Percentiles rank a stretch among this genome's conserved stretches.
These are phyloP conservation scores for Petasospora fabianii DNA, from an alignment of 1,139 yeast species.

Conservation along the genomic window DNA sequence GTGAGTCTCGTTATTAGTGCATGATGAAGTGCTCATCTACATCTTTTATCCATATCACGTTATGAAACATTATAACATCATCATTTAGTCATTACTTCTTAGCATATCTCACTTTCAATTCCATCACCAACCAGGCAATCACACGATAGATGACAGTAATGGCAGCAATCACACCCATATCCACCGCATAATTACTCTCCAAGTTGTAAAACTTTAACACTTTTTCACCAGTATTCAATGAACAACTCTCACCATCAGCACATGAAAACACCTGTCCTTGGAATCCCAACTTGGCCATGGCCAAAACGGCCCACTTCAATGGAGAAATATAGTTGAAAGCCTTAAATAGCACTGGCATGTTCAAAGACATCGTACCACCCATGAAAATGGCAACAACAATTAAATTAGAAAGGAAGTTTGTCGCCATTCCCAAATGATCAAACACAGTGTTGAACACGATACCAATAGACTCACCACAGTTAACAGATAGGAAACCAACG, in stretches of 20 bases:
- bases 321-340: slow-evolving; percentile 77
- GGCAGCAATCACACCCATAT: slow-evolving; percentile 11
- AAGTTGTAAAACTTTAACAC: slow-evolving; percentile 46
- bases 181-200: slow-evolving; percentile 21
- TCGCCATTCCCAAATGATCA: slow-evolving; percentile 74
- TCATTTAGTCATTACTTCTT: background rate
- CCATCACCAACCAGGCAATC: slow-evolving; percentile 10
- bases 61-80: background rate
- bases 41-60: too few relatives aligned
- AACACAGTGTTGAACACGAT: slow-evolving; percentile 72
- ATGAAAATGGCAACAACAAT: slow-evolving; percentile 71
- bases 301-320: slow-evolving; percentile 55
- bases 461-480: slow-evolving; percentile 83
- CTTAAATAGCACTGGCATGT: slow-evolving; percentile 64
- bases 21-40: too few relatives aligned
- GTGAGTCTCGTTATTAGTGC: too few relatives aligned
- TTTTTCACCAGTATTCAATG: slow-evolving; percentile 44
- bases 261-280: slow-evolving; percentile 41
- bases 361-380: slow-evolving; percentile 81
- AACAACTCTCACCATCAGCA: slow-evolving; percentile 41
- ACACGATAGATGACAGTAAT: slow-evolving; percentile 11
- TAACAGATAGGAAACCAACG: slow-evolving; percentile 52
- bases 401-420: slow-evolving; percentile 62
- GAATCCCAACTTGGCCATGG: slow-evolving; percentile 47
- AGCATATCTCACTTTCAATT: slow-evolving; percentile 2